Evolutionary conservation across 768 basidiomycete genomes (phyloP).

Genomic region (Suillus weaverae): DNA sequence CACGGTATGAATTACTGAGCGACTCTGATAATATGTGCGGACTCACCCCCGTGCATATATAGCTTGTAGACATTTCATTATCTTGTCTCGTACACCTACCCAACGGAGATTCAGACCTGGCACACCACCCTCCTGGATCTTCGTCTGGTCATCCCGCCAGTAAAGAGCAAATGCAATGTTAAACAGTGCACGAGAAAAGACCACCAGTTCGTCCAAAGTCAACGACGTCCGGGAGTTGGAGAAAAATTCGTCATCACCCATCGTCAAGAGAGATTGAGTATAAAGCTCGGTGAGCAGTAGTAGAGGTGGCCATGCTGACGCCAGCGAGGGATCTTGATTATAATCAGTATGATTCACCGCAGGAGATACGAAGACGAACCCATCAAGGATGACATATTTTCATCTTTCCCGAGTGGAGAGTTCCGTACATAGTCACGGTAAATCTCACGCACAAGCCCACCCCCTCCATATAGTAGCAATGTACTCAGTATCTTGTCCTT

Average conservation of each 20-base stretch:
- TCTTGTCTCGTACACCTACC: conserved; percentile 71
- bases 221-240: conserved; percentile 71
- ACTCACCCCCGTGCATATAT: conserved; percentile 90
- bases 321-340: conserved; percentile 44
- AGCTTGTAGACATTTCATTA: conserved; percentile 75
- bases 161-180: conserved; percentile 84
- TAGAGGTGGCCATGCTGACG: conserved; percentile 61
- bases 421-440: conserved; percentile 67
- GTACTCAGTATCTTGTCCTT: conserved; percentile 58
- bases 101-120: conserved; percentile 46
- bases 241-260: conserved; percentile 98
- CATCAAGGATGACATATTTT: conserved; percentile 35
- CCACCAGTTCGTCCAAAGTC: conserved; percentile 73
- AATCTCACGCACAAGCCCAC: conserved; percentile 70
- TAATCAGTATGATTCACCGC: conserved; percentile 9
- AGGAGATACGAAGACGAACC: conserved; percentile 33
- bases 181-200: conserved; percentile 74
- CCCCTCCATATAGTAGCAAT: conserved; percentile 51
- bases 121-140: conserved; percentile 40
- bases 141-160: conserved; percentile 51
- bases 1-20: conserved; percentile 4
- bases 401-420: conserved; percentile 62
- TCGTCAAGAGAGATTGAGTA: conserved; percentile 79
- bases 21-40: not conserved
- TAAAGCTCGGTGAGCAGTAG: conserved; percentile 83